Base-by-base conservation (phyloP, 768 basidiomycete genomes). In the Tricholoma hemisulphureum region DNA sequence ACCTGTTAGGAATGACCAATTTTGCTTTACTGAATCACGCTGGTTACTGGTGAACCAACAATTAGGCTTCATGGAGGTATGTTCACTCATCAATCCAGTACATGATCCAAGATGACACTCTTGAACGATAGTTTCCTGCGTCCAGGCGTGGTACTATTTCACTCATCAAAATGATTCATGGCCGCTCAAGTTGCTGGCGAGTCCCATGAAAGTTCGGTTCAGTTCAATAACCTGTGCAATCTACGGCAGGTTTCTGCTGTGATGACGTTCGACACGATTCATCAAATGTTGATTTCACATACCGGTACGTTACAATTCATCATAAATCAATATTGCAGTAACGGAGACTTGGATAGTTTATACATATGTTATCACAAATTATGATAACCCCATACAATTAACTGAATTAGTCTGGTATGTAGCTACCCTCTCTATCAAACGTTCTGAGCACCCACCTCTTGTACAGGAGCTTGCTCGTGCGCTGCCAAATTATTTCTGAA, bases 91-190 rank as follows among this genome's bases (percentile, higher is more conserved):
- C 39, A 24, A 54, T 28, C 35, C 14, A 28, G 8, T 2, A 20
- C 18, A 20, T 20, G 9, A 13, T 1, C 39, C n/a, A 2, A 4
- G 1, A 14, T 23, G 32, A 48, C 39, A 11, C 10, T 9, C 8
- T 51, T 32, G 18, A 20, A 11, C 16, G 7, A 31, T 45, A 86
- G 84, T 84, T 18, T 81, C 81, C 6, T 73, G 73, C 43, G 69
- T 85, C 26, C 85, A 86, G 65, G 74, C 77, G 1, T 83, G 76
- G 74, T 83, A 79, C 60, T 86, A 85, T 63, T 84, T 68, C 55
- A 73, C 70, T 13, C 76, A 84, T 63, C 77, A 81, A 52, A 71
- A 67, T 24, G 84, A 85, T 65, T 63, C 68, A 24, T 83, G 81
- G 81, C 69, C 73, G 14, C 71, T 77, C 55, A 82, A 79, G 61